A percentile compares a stretch with the other conserved stretches of the same genome.
Evolutionary conservation across 2,329 filamentous ascomycete genomes (phyloP).

Genomic region (Hypoxylon sp.): DNA sequence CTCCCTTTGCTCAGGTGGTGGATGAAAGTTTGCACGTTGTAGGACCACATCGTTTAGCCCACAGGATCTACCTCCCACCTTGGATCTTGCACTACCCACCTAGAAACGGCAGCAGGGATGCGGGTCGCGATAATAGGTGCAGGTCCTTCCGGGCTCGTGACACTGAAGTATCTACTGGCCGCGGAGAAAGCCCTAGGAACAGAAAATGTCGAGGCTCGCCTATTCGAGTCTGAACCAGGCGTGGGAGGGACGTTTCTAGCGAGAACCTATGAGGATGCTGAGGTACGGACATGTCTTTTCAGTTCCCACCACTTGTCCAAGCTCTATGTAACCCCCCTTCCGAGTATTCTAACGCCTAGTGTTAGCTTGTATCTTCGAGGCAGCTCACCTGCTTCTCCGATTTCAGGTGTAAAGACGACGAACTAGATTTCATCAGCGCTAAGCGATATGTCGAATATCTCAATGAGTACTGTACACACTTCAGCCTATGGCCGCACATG

Average conservation of each 20-base stretch:
- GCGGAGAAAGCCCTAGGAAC: constrained; percentile 53
- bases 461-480: constrained; percentile 58
- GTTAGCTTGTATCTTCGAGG: constrained; percentile 60
- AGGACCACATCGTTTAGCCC: constrained; percentile 38
- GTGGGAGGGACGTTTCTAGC: constrained; percentile 62
- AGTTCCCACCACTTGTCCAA: neutral
- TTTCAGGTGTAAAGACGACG: constrained; percentile 58
- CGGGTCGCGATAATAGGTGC: constrained; percentile 59
- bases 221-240: constrained; percentile 60
- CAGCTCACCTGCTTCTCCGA: constrained; percentile 64
- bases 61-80: constrained; percentile 37
- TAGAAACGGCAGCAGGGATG: constrained; percentile 35
- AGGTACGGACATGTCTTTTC: constrained; percentile 47
- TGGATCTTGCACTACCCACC: constrained; percentile 38
- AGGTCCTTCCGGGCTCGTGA: constrained; percentile 58
- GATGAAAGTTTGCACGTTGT: constrained; percentile 31
- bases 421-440: constrained; percentile 62
- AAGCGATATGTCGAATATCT: constrained; percentile 62
- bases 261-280: constrained; percentile 62
- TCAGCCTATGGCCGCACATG: constrained; percentile 58
- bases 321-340: neutral
- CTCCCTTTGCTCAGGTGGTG: constrained; percentile 14
- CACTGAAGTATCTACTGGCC: constrained; percentile 57
- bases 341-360: constrained; percentile 7
- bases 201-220: constrained; percentile 57